These are phyloP conservation scores for Benincasa hispida DNA, from an alignment of 306 rosid species.

Conservation along the genomic window DNA sequence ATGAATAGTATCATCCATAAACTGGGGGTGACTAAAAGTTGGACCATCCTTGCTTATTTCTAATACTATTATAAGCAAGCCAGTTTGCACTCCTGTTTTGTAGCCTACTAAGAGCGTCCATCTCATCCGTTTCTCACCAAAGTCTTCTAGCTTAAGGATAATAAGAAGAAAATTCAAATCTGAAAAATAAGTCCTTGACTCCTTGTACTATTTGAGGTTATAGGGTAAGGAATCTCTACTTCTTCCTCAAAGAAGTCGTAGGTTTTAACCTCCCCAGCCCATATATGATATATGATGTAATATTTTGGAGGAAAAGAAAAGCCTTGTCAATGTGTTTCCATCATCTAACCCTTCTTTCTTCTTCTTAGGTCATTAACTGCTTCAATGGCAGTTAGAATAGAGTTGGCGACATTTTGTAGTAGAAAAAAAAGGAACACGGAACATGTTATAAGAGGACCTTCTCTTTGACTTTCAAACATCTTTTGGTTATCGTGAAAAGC, in stretches of 20 bases:
- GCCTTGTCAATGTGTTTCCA: neutral
- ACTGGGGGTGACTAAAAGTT: neutral
- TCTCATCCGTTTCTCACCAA: neutral
- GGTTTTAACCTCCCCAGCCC: neutral
- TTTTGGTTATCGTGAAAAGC: neutral
- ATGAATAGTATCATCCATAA: neutral
- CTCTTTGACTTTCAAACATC: neutral
- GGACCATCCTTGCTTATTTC: neutral
- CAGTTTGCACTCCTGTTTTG: neutral
- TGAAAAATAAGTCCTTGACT: neutral
- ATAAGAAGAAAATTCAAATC: neutral
- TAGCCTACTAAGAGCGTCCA: neutral
- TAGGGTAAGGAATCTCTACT: neutral
- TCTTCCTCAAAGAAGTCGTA: neutral
- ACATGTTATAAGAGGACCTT: neutral
- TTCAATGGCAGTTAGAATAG: neutral
- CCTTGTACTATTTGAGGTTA: neutral
- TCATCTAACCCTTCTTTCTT: neutral
- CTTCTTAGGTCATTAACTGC: neutral
- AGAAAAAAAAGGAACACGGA: neutral
- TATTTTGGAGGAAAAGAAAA: neutral
- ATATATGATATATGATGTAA: neutral
- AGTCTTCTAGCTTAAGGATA: neutral
- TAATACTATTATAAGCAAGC: neutral
- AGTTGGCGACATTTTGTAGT: neutral